Evolutionary conservation across 495 filamentous ascomycete genomes (phyloP), one percentile per base, ranked within the genome.

Genomic region (Trichocladium antarcticum): DNA sequence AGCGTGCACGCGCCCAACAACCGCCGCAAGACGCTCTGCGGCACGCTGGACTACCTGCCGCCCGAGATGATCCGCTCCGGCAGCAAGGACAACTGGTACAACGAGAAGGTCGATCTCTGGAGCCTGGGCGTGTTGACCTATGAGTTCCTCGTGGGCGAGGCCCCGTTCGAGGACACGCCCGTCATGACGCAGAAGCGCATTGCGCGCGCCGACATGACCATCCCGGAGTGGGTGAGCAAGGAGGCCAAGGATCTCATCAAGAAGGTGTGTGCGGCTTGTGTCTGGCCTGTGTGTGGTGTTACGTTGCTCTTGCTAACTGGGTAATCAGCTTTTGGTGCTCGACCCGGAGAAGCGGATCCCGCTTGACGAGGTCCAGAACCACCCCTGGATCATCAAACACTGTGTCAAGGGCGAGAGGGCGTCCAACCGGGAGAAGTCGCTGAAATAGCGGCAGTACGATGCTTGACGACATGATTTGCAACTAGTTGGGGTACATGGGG

Each of bases 331-430:
- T 32, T 78, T 98, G 44, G 87, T 96, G 17, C 77, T 97, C 47
- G 89, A 96, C 54, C 93, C 92, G 0, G 88, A 95, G 60, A 94
- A 95, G 73, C 75, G 92, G 27, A 85, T 98, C 37, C 76, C 89
- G 1, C 75, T 98, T 1, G 87, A 92, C 14, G 85, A 96, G 31
- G 85, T 96, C 41, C 81, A 87, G 65, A 77, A 75, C 36, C 92
- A 98, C 64, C 90, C 92, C 20, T 98, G 92, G 92, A 95, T 98
- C 53, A 59, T 95, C 55, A 98, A 95, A 75, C 87, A 98, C 67
- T 97, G 93, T 64, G 74, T 81, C 12, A 89, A 87, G 67, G 81
- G 85, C 5, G 83, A 87, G 59, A 64, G 79, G 49, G 74, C 71
- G 12, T 56, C 69, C 27, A 78, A 81, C 46, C 57, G 75, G 38